These are phyloP conservation scores for Apophysomyces elegans DNA, from an alignment of 371 early-diverging fungal genomes.

Conservation along the genomic window DNA sequence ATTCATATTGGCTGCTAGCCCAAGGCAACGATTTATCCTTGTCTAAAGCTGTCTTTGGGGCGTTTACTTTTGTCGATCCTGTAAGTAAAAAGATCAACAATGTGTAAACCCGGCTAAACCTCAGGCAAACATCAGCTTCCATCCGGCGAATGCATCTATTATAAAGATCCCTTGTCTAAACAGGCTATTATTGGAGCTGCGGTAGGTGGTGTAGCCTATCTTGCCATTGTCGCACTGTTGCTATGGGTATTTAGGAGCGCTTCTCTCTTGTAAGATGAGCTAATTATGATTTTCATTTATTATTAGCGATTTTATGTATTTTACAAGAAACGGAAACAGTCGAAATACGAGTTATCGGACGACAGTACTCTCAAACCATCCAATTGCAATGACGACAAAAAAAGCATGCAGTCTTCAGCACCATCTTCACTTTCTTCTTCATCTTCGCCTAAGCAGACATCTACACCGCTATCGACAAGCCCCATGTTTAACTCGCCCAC, in stretches of 20 bases:
- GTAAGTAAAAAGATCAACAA: too few relatives aligned
- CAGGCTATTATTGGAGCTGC: too few relatives aligned
- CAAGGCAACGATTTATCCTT: neutral
- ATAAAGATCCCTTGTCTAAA: too few relatives aligned
- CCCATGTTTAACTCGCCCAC: neutral
- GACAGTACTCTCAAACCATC: neutral
- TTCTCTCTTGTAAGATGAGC: neutral
- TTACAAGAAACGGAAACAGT: neutral
- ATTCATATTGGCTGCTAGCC: neutral
- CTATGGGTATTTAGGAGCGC: too few relatives aligned
- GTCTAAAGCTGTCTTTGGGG: constrained; percentile 4
- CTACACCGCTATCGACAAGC: neutral
- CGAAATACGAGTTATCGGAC: neutral
- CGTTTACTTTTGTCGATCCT: neutral
- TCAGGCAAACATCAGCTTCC: neutral
- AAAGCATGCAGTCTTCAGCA: neutral
- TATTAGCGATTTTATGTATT: neutral
- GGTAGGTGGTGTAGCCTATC: too few relatives aligned
- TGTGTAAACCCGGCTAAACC: neutral
- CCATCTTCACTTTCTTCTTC: neutral
- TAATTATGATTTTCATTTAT: neutral
- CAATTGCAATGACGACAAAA: neutral
- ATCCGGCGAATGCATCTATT: too few relatives aligned
- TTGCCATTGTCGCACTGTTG: too few relatives aligned
- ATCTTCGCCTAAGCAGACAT: too few relatives aligned